Base-by-base conservation (phyloP, 1,139 yeast species). In the Arxiozyma bovina region DNA sequence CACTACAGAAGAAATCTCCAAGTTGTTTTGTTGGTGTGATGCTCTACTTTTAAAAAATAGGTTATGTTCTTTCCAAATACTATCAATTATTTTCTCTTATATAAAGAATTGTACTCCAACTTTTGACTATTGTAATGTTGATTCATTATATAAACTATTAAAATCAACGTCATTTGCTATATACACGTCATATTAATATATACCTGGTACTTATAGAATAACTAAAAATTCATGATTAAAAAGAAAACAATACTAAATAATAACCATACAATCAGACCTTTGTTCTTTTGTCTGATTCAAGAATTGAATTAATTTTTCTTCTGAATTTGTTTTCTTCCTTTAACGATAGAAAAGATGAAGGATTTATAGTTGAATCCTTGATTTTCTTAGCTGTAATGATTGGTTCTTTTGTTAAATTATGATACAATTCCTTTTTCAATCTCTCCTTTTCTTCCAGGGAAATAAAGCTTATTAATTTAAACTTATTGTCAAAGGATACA, bases 401-500 rank as follows among this genome's bases (percentile, higher is more conserved):
- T 17, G 47, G 47, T 4, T 44, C 47, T 25, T 44, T 21, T 20
- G 18, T 44, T 44, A 44, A 25, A n/a, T 25, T 44, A 3, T 21
- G 7, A 34, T 64, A 66, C 52, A 71, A 66, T 49, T 63, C 70
- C 17, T 59, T 59, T 54, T 69, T 70, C 60, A 68, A 61, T 17
- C 69, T 59, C 22, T 55, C 56, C 45, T 73, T 67, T 53, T 76
- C 77, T 50, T 72, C 74, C 3, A 63, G 63, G 0, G 76, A 55
- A 27, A 74, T 58, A 61, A 70, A 75, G 23, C 63, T 61, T 27
- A 70, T 67, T 50, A 79, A 59, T 44, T 72, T 63, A 44, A 65
- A 72, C 34, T 67, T 69, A 53, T 75, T 70, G 57, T 77, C 78
- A 61, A 79, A 76, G 9, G 73, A 65, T 1, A 69, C 58, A 2